Evolutionary conservation across 208 protist species (phyloP).

Genomic region (Leishmania arabica): DNA sequence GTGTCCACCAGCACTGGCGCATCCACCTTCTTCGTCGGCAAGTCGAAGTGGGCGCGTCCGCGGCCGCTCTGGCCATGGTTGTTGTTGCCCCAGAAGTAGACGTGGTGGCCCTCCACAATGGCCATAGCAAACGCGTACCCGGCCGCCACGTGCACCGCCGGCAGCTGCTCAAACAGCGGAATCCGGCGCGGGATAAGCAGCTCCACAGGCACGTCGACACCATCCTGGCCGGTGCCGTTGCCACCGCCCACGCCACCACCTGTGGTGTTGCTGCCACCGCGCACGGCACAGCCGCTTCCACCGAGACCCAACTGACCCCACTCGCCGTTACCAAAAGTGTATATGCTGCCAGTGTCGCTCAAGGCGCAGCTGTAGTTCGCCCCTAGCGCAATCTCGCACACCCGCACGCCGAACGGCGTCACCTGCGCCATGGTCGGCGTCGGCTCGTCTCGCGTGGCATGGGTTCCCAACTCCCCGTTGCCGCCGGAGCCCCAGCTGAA

Average conservation of each 20-base stretch:
- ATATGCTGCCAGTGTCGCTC: slow-evolving; percentile 61
- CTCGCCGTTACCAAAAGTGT: slow-evolving; percentile 82
- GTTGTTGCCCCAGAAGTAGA: slow-evolving; percentile 93
- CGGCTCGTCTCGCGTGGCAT: slow-evolving; percentile 52
- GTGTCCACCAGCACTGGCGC: slow-evolving; percentile 63
- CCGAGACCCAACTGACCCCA: slow-evolving; percentile 88
- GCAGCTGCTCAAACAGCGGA: slow-evolving; percentile 63
- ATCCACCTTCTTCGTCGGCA: slow-evolving; percentile 67
- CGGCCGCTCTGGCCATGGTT: slow-evolving; percentile 90
- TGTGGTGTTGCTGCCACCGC: neutral
- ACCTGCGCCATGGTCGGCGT: slow-evolving; percentile 65
- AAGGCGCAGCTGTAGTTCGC: slow-evolving; percentile 84
- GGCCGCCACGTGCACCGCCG: slow-evolving; percentile 56
- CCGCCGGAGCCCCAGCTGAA: slow-evolving; percentile 84
- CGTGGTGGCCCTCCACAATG: slow-evolving; percentile 61
- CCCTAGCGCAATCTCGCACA: slow-evolving; percentile 76
- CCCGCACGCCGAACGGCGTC: slow-evolving; percentile 61
- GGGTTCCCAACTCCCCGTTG: slow-evolving; percentile 83
- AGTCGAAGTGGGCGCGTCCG: slow-evolving; percentile 59
- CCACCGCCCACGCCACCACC: slow-evolving; percentile 1
- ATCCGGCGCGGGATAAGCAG: slow-evolving; percentile 69
- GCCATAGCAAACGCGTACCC: slow-evolving; percentile 90
- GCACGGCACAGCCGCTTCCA: slow-evolving; percentile 9
- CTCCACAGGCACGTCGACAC: slow-evolving; percentile 42
- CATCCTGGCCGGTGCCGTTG: slow-evolving; percentile 3